Evolutionary conservation across 805 yeast species (phyloP).

Genomic region (Candida stauntonica): DNA sequence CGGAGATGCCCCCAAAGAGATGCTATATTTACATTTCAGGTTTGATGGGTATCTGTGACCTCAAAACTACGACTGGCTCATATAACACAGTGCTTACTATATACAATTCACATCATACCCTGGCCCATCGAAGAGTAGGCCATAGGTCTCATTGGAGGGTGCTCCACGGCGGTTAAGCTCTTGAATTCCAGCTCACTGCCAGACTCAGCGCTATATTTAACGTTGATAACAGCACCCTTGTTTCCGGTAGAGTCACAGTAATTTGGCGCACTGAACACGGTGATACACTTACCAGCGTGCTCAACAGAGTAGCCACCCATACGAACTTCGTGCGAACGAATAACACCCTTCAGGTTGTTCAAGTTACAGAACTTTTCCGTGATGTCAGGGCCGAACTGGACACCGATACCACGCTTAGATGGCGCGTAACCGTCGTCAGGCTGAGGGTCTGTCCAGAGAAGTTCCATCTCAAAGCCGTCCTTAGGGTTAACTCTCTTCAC

Average conservation of each 20-base stretch:
- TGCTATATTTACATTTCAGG: too few species aligned
- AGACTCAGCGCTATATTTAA: slow-evolving; percentile 33
- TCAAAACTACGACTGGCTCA: too few species aligned
- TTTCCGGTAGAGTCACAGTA: slow-evolving; percentile 93
- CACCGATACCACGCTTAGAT: slow-evolving; percentile 91
- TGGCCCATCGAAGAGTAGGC: slow-evolving; percentile 56
- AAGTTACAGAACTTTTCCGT: slow-evolving; percentile 71
- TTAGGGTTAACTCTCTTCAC: slow-evolving; percentile 85
- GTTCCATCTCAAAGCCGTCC: slow-evolving; percentile 92
- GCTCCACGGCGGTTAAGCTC: slow-evolving; percentile 78
- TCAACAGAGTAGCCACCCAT: slow-evolving; percentile 86
- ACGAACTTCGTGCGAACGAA: slow-evolving; percentile 94
- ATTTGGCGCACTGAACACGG: slow-evolving; percentile 98
- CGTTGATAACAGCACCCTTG: slow-evolving; percentile 82
- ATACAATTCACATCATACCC: slow-evolving; percentile 6
- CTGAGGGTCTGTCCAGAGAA: slow-evolving; percentile 97
- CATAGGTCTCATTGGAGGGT: slow-evolving; percentile 93
- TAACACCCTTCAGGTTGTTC: slow-evolving; percentile 72
- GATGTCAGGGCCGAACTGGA: slow-evolving; percentile 95
- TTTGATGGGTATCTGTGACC: too few species aligned
- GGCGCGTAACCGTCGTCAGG: slow-evolving; percentile 71
- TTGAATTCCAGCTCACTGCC: slow-evolving; percentile 45
- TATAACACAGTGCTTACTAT: too few species aligned
- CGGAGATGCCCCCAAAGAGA: too few species aligned
- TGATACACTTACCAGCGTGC: slow-evolving; percentile 79